phyloP scores from a whole-genome alignment of 768 basidiomycete genomes.

The Pholiota molesta region DNA sequence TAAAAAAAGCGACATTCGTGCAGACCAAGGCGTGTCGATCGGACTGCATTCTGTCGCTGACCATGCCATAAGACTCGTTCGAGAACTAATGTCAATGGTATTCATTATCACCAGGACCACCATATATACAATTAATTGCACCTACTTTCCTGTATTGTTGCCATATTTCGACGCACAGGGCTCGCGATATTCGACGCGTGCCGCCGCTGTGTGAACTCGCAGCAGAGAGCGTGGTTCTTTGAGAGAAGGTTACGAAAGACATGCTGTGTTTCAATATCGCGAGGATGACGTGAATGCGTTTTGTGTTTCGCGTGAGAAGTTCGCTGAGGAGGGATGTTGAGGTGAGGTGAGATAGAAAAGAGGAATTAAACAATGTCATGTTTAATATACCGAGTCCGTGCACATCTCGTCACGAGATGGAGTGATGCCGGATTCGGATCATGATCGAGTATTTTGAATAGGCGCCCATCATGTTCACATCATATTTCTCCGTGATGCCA shows the following conservation, averaged over 20 bases:
- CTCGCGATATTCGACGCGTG: neutral
- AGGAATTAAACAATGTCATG: neutral
- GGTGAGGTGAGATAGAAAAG: neutral
- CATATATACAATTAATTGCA: neutral
- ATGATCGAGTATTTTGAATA: too few relatives aligned
- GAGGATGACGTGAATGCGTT: neutral
- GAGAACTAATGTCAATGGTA: too few relatives aligned
- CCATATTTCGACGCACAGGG: neutral
- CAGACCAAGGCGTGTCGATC: neutral
- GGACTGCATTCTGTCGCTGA: too few relatives aligned
- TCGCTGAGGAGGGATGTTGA: neutral
- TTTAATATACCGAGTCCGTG: neutral
- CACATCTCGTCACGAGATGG: neutral
- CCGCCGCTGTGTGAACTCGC: too few relatives aligned
- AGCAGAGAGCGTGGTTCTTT: neutral
- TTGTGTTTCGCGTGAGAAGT: neutral
- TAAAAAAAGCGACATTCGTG: neutral
- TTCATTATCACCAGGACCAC: too few relatives aligned
- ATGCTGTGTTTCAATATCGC: neutral
- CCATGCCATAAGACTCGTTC: too few relatives aligned
- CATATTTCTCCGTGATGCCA: too few relatives aligned
- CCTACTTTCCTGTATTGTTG: neutral
- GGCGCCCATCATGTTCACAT: too few relatives aligned
- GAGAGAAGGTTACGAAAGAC: conserved; percentile 12
- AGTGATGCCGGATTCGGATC: too few relatives aligned